Evolutionary conservation across 495 filamentous ascomycete genomes (phyloP).

Genomic region (Polyplosphaeria fusca): DNA sequence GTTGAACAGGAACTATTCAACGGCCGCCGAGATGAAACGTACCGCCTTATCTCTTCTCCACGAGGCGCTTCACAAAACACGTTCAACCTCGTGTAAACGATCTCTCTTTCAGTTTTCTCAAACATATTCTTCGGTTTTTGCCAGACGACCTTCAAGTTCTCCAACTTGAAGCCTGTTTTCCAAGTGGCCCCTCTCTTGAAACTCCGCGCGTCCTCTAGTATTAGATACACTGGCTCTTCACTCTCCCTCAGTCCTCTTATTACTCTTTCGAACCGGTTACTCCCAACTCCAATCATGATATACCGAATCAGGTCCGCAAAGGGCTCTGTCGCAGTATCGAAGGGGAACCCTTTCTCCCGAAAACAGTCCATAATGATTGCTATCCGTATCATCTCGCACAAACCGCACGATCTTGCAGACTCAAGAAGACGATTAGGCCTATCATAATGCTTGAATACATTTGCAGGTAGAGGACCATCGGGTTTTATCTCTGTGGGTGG

Average conservation of each 20-base stretch:
- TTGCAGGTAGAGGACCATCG: neutral
- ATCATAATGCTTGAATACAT: neutral
- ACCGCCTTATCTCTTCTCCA: neutral
- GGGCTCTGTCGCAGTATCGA: neutral
- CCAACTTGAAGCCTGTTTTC: neutral
- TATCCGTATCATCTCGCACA: neutral
- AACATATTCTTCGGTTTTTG: neutral
- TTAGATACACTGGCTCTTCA: neutral
- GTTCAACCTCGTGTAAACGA: neutral
- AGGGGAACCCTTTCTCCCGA: neutral
- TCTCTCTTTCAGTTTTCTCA: neutral
- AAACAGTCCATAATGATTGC: neutral
- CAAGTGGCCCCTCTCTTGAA: neutral
- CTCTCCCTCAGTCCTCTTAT: neutral
- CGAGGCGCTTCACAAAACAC: neutral
- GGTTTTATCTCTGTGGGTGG: neutral
- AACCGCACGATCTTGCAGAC: neutral
- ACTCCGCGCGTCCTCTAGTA: neutral
- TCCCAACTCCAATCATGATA: neutral
- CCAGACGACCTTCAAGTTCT: neutral
- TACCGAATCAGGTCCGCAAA: neutral
- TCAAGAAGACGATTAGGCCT: neutral
- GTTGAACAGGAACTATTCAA: neutral
- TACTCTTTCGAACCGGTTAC: neutral
- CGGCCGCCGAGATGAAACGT: neutral